A percentile compares a stretch with the other conserved stretches of the same genome.
phyloP scores from a whole-genome alignment of 2,329 filamentous ascomycete species.

The Verruconis gallopava region DNA sequence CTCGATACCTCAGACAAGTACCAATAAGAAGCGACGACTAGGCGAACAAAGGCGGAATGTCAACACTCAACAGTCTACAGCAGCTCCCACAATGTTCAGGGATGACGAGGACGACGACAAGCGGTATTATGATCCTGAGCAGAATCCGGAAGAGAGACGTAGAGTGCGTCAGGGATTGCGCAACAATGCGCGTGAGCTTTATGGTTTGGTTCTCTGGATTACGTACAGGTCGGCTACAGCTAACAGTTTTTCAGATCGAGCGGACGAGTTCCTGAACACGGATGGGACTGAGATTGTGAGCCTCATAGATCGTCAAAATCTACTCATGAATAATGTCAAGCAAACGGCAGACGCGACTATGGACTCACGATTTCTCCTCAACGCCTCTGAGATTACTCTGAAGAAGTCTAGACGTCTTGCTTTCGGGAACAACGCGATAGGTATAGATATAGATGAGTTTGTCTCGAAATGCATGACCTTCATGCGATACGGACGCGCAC shows the following conservation, averaged over 20 bases:
- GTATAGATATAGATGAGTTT: slow-evolving; percentile 83
- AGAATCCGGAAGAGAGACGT: slow-evolving; percentile 61
- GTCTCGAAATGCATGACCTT: slow-evolving; percentile 79
- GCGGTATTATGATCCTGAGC: slow-evolving; percentile 65
- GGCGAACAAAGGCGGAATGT: slow-evolving; percentile 30
- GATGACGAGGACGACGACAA: slow-evolving; percentile 17
- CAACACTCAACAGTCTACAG: too few species aligned
- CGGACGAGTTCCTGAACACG: slow-evolving; percentile 55
- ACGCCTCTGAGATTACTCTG: slow-evolving; percentile 64
- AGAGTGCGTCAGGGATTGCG: slow-evolving; percentile 56
- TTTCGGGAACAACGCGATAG: slow-evolving; percentile 52
- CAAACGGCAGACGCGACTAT: slow-evolving; percentile 86
- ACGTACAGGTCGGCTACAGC: too few species aligned
- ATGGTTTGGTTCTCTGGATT: slow-evolving; percentile 33
- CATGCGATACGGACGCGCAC: slow-evolving; percentile 54
- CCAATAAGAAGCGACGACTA: not conserved
- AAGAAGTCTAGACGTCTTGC: slow-evolving; percentile 65
- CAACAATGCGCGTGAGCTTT: slow-evolving; percentile 48
- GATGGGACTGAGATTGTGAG: slow-evolving; percentile 53
- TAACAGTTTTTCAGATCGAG: slow-evolving; percentile 60
- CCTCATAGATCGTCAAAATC: slow-evolving; percentile 53
- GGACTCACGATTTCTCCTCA: slow-evolving; percentile 76
- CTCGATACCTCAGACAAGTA: too few species aligned
- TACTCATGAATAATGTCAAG: slow-evolving; percentile 54
- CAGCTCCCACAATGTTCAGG: too few species aligned